These are phyloP conservation scores for Kockiozyma suomiensis DNA, from an alignment of 805 yeast species.

Conservation along the genomic window DNA sequence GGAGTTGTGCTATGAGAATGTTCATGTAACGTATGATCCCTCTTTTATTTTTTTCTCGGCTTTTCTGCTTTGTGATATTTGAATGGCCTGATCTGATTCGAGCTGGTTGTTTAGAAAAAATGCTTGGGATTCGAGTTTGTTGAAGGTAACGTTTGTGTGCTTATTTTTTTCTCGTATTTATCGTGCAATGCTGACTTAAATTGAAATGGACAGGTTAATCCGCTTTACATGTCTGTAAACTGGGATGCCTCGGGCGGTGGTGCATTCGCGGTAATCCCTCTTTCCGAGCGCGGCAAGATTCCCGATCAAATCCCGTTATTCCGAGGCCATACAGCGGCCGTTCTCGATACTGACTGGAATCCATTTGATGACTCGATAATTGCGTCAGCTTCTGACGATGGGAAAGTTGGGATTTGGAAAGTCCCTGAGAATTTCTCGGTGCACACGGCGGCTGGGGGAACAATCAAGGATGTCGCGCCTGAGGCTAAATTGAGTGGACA, in stretches of 20 bases:
- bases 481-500: slow-evolving; percentile 77
- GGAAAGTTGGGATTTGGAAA: slow-evolving; percentile 81
- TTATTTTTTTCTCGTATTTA: background rate
- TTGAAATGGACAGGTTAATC: slow-evolving; percentile 66
- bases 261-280: slow-evolving; percentile 91
- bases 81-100: background rate
- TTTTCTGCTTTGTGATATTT: background rate
- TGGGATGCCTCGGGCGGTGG: slow-evolving; percentile 98
- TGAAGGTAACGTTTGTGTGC: slow-evolving; percentile 50
- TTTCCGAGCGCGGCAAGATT: slow-evolving; percentile 82
- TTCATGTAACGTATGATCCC: slow-evolving; percentile 43
- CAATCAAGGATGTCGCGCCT: slow-evolving; percentile 72
- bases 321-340: slow-evolving; percentile 94
- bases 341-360: slow-evolving; percentile 91
- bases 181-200: background rate
- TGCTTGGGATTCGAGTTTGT: slow-evolving; percentile 94
- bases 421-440: slow-evolving; percentile 82
- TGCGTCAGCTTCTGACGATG: slow-evolving; percentile 82
- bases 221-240: slow-evolving; percentile 80
- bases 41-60: no score
- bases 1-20: slow-evolving; percentile 72
- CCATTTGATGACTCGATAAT: slow-evolving; percentile 80
- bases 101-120: slow-evolving; percentile 62
- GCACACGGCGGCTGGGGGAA: slow-evolving; percentile 54
- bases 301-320: slow-evolving; percentile 93